These are phyloP conservation scores for Wickerhamomyces chambardii DNA, from an alignment of 805 yeast genomes.

Conservation along the genomic window DNA sequence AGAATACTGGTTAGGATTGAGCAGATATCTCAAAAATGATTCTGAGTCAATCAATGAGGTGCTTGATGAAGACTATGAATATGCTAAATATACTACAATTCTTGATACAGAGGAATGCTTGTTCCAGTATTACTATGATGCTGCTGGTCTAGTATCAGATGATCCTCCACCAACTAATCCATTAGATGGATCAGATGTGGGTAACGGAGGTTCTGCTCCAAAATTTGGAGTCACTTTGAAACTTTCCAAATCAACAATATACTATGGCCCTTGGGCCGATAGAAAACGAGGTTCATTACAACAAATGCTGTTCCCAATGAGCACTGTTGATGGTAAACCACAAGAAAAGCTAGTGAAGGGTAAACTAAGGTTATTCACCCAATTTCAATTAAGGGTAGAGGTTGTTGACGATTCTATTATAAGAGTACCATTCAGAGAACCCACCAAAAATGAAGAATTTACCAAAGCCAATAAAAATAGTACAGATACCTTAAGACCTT, in stretches of 20 bases:
- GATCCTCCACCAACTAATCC: slow-evolving; percentile 19
- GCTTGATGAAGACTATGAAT: slow-evolving; percentile 46
- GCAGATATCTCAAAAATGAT: slow-evolving; percentile 48
- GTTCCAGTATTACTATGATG: slow-evolving; percentile 60
- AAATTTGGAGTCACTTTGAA: slow-evolving; percentile 51
- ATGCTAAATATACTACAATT: slow-evolving; percentile 71
- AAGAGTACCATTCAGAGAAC: slow-evolving; percentile 78
- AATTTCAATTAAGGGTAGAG: slow-evolving; percentile 44
- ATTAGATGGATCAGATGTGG: slow-evolving; percentile 43
- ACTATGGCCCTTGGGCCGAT: slow-evolving; percentile 96
- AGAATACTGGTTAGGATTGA: slow-evolving; percentile 67
- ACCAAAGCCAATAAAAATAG: slow-evolving; percentile 19
- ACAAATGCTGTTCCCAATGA: slow-evolving; percentile 55
- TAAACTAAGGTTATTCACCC: slow-evolving; percentile 41
- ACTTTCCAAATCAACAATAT: slow-evolving; percentile 52
- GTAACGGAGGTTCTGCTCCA: slow-evolving; percentile 52
- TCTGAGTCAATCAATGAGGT: slow-evolving; percentile 22
- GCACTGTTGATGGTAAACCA: slow-evolving; percentile 47
- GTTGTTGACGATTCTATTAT: slow-evolving; percentile 59
- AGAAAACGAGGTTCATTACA: slow-evolving; percentile 67
- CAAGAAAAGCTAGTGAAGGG: slow-evolving; percentile 37
- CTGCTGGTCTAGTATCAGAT: slow-evolving; percentile 55
- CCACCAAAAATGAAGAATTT: slow-evolving; percentile 60
- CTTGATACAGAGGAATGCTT: slow-evolving; percentile 49
- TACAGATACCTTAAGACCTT: slow-evolving; percentile 46